phyloP scores from a whole-genome alignment of 2,329 filamentous ascomycete species.

The Ascochyta pisi region DNA sequence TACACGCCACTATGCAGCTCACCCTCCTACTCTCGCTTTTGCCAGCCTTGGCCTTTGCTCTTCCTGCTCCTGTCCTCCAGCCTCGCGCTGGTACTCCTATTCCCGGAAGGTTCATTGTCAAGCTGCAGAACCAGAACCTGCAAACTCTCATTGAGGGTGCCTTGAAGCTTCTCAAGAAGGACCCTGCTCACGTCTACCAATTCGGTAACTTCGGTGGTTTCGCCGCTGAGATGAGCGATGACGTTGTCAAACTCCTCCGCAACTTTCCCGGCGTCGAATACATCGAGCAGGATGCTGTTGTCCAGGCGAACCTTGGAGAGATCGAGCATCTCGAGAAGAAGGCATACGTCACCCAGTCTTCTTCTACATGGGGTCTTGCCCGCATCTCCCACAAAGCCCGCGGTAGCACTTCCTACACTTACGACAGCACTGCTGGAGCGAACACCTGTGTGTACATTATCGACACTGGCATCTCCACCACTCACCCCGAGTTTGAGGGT shows the following conservation, averaged over 20 bases:
- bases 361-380: slow-evolving; percentile 52
- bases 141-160: slow-evolving; percentile 36
- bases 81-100: slow-evolving; percentile 48
- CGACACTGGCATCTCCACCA: slow-evolving; percentile 67
- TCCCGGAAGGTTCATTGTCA: slow-evolving; percentile 56
- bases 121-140: slow-evolving; percentile 50
- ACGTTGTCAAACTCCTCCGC: slow-evolving; percentile 38
- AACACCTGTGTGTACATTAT: slow-evolving; percentile 65
- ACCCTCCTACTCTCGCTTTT: slow-evolving; percentile 47
- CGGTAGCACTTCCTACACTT: slow-evolving; percentile 46
- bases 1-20: slow-evolving; percentile 49
- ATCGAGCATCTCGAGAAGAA: slow-evolving; percentile 34
- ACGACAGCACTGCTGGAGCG: slow-evolving; percentile 49
- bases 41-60: slow-evolving; percentile 45
- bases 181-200: slow-evolving; percentile 45
- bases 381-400: slow-evolving; percentile 48
- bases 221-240: slow-evolving; percentile 44
- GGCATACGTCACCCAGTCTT: slow-evolving; percentile 48
- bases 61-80: slow-evolving; percentile 49
- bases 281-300: slow-evolving; percentile 50
- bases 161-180: slow-evolving; percentile 33
- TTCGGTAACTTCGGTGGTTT: slow-evolving; percentile 51
- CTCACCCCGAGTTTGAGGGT: slow-evolving; percentile 57
- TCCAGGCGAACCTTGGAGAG: slow-evolving; percentile 39
- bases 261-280: slow-evolving; percentile 45